Percentiles rank a stretch among this genome's conserved stretches.
phyloP scores from a whole-genome alignment of 345 rosid genomes.

The Litchi chinensis region DNA sequence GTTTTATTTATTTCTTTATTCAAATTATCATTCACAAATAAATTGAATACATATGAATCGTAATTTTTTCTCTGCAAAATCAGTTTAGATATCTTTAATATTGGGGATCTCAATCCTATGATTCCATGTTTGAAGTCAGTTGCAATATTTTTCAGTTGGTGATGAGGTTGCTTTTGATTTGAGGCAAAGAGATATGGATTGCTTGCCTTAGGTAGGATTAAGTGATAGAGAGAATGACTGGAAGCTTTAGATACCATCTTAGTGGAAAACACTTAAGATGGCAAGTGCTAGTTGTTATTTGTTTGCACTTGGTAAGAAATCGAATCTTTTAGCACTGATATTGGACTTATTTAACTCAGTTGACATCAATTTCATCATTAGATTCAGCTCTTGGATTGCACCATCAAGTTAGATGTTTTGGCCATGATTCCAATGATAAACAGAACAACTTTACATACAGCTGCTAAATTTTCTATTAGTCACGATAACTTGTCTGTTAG shows the following conservation, averaged over 20 bases:
- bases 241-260: neutral
- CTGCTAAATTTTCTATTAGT: neutral
- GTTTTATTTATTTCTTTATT: neutral
- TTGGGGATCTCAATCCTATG: neutral
- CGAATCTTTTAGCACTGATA: neutral
- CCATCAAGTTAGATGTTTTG: neutral
- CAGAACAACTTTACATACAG: neutral
- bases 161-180: neutral
- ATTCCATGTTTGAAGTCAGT: neutral
- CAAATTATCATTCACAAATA: neutral
- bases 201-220: neutral
- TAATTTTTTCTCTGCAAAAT: neutral
- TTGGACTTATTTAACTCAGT: neutral
- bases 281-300: neutral
- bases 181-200: neutral
- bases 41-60: neutral
- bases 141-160: neutral
- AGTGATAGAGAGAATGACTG: too few species aligned
- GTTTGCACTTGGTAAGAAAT: neutral
- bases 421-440: neutral
- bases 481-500: neutral
- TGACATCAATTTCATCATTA: neutral
- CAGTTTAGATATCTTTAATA: neutral
- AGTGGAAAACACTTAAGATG: neutral
- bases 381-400: slow-evolving; percentile 6